phyloP scores from a whole-genome alignment of 2,329 filamentous ascomycete species.

The Cladosporium sp. region DNA sequence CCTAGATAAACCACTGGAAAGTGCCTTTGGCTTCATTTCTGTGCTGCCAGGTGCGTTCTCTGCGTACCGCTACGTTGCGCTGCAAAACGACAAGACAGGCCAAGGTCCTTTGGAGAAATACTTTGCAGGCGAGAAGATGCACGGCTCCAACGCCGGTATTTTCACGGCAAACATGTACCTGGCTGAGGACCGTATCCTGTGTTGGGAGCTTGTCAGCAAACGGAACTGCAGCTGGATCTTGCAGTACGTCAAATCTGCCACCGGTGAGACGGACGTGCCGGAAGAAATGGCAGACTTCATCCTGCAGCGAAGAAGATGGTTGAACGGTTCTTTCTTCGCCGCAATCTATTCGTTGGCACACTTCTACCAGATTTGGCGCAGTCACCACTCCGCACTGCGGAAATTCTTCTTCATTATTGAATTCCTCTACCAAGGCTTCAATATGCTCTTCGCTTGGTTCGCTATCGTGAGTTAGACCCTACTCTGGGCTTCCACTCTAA shows the following conservation, averaged over 20 bases:
- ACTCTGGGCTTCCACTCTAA: not conserved
- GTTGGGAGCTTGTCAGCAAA: constrained; percentile 97
- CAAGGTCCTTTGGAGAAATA: constrained; percentile 94
- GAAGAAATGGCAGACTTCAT: constrained; percentile 93
- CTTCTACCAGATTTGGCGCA: constrained; percentile 94
- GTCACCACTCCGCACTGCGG: constrained; percentile 79
- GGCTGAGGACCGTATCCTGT: constrained; percentile 96
- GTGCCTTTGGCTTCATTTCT: constrained; percentile 95
- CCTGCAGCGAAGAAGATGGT: constrained; percentile 90
- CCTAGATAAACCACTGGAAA: constrained; percentile 94
- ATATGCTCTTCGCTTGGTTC: constrained; percentile 99
- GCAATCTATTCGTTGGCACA: constrained; percentile 93
- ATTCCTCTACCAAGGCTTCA: constrained; percentile 89
- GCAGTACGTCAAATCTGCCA: constrained; percentile 97
- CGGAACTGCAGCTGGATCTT: constrained; percentile 96
- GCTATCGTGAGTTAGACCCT: constrained; percentile 60
- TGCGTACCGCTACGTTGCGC: constrained; percentile 90
- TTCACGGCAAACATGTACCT: constrained; percentile 99
- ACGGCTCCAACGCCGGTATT: constrained; percentile 86
- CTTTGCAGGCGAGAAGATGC: constrained; percentile 94
- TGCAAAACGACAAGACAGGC: constrained; percentile 95
- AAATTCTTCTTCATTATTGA: constrained; percentile 90
- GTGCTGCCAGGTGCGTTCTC: constrained; percentile 97
- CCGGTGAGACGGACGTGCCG: constrained; percentile 94
- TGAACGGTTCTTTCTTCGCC: constrained; percentile 98